Evolutionary conservation across 805 yeast genomes (phyloP).

Genomic region (Grigorovia jiainica): DNA sequence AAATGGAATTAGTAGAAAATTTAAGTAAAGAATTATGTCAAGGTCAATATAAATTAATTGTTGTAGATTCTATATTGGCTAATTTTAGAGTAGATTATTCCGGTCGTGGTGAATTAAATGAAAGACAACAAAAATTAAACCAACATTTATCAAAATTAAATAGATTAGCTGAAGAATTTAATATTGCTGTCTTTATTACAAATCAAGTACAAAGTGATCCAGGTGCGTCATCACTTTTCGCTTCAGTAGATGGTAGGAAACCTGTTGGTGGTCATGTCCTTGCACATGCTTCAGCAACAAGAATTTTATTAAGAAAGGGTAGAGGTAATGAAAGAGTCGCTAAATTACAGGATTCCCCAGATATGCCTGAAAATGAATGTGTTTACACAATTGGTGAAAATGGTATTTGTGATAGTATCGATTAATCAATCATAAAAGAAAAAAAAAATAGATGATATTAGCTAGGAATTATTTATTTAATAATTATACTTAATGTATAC

Average conservation of each 20-base stretch:
- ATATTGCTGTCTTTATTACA: constrained; percentile 64
- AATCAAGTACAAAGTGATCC: constrained; percentile 81
- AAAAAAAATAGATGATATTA: neutral
- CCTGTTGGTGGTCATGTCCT: constrained; percentile 80
- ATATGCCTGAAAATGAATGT: constrained; percentile 73
- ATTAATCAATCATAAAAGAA: constrained; percentile 7
- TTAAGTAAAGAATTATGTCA: constrained; percentile 59
- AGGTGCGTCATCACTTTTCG: constrained; percentile 71
- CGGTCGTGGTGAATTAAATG: constrained; percentile 71
- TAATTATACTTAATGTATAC: neutral
- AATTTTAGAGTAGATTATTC: constrained; percentile 69
- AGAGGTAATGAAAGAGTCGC: constrained; percentile 76
- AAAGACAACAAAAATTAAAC: constrained; percentile 62
- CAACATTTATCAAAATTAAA: constrained; percentile 44
- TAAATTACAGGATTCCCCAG: constrained; percentile 71
- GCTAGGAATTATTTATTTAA: neutral
- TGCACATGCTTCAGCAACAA: constrained; percentile 74
- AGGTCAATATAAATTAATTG: constrained; percentile 51
- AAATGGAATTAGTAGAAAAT: constrained; percentile 59
- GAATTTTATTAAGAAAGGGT: constrained; percentile 65
- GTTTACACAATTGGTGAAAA: constrained; percentile 63
- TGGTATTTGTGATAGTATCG: constrained; percentile 47
- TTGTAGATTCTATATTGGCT: constrained; percentile 71
- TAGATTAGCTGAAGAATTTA: constrained; percentile 68
- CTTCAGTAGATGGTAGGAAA: constrained; percentile 73